A percentile compares a stretch with the other conserved stretches of the same genome.
phyloP scores from a whole-genome alignment of 1,284 basidiomycete genomes.

The Rhizopogon parksii region DNA sequence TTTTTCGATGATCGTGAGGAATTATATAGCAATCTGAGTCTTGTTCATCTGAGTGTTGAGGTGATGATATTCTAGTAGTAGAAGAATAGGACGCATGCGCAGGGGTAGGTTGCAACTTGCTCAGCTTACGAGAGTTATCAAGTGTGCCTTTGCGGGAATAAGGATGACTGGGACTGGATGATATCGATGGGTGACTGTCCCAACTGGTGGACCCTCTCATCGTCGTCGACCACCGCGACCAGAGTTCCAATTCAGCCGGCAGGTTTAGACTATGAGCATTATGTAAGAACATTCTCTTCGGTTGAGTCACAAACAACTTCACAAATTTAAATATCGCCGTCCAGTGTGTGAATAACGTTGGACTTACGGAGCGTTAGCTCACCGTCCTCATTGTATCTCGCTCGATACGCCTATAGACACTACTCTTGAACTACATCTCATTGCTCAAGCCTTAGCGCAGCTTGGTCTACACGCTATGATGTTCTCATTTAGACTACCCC shows the following conservation, averaged over 20 bases:
- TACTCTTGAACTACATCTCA: too few relatives aligned
- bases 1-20: not conserved
- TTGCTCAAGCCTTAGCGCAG: too few relatives aligned
- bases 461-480: too few relatives aligned
- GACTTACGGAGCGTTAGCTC: too few relatives aligned
- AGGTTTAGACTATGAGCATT: too few relatives aligned
- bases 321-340: too few relatives aligned
- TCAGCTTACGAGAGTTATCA: conserved; percentile 6
- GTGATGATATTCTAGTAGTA: conserved; percentile 9
- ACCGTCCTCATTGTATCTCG: too few relatives aligned
- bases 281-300: too few relatives aligned
- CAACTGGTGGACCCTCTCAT: conserved; percentile 8
- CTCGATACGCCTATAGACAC: too few relatives aligned
- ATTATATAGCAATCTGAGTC: not conserved
- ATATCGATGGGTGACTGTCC: conserved; percentile 11
- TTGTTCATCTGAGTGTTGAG: conserved; percentile 4
- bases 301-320: too few relatives aligned
- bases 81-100: conserved; percentile 8
- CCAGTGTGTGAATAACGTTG: too few relatives aligned
- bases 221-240: not conserved
- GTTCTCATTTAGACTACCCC: too few relatives aligned
- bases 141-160: not conserved
- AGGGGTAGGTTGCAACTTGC: not conserved
- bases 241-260: not conserved
- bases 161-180: not conserved